Evolutionary conservation across 2,329 filamentous ascomycete species (phyloP).

Genomic region (Colletotrichum sp.): DNA sequence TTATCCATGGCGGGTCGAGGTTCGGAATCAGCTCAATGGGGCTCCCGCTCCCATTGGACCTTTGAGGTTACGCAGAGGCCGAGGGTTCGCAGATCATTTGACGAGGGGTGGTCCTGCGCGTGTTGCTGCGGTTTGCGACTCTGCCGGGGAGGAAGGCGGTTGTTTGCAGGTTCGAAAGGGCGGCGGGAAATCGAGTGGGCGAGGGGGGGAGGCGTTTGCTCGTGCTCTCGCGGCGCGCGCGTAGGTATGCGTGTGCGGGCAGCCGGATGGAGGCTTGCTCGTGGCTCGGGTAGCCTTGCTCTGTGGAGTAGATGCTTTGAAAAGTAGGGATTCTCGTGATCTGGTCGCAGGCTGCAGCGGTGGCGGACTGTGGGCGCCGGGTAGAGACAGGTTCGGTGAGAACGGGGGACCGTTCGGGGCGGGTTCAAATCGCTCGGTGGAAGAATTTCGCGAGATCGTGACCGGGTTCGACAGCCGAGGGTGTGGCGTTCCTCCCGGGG

Average conservation of each 20-base stretch:
- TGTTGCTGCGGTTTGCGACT: not conserved
- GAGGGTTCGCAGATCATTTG: conserved; percentile 42
- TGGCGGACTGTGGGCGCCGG: not conserved
- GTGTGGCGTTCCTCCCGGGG: not conserved
- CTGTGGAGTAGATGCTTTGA: not conserved
- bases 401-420: not conserved
- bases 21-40: conserved; percentile 34
- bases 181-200: not conserved
- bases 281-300: not conserved
- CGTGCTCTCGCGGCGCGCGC: not conserved
- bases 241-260: not conserved
- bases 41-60: conserved; percentile 46
- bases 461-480: not conserved
- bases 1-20: conserved; percentile 33
- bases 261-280: not conserved
- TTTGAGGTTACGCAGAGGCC: conserved; percentile 47
- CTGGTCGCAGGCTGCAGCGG: not conserved
- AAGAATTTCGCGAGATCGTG: not conserved
- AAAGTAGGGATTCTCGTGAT: not conserved
- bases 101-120: not conserved
- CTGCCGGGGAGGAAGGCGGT: not conserved
- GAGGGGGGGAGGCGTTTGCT: not conserved
- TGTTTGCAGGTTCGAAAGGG: not conserved
- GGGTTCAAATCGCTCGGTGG: not conserved
- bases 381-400: not conserved